A percentile compares a stretch with the other conserved stretches of the same genome.
Conservation (phyloP, 768 basidiomycete genomes). For the Mycena albidolilacea region DNA sequence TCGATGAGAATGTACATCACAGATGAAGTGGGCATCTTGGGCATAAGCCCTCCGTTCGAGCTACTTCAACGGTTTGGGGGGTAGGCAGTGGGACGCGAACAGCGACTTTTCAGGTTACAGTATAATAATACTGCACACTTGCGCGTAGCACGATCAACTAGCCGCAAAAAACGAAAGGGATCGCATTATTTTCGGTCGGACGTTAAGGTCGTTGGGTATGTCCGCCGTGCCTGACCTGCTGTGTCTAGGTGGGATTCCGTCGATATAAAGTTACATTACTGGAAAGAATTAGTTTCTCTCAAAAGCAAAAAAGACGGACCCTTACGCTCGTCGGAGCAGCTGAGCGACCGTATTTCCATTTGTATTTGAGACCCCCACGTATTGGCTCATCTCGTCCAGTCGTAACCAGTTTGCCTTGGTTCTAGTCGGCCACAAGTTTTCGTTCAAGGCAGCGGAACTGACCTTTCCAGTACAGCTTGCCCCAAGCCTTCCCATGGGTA, state of each 20-base stretch:
- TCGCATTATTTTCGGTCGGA: conserved; percentile 1
- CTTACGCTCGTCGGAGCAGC: conserved; percentile 34
- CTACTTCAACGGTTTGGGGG: too few relatives aligned
- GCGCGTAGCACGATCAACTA: neutral
- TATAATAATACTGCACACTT: too few relatives aligned
- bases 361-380: conserved; percentile 80
- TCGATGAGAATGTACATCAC: too few relatives aligned
- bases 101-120: too few relatives aligned
- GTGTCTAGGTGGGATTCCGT: too few relatives aligned
- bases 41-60: too few relatives aligned
- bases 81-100: too few relatives aligned
- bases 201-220: neutral
- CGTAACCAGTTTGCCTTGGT: conserved; percentile 74
- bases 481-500: conserved; percentile 88
- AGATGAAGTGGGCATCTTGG: too few relatives aligned
- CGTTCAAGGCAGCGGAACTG: conserved; percentile 40
- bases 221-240: conserved; percentile 13
- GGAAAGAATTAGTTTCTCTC: neutral
- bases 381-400: conserved; percentile 70
- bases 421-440: conserved; percentile 13
- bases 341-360: conserved; percentile 76
- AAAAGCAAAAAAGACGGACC: neutral
- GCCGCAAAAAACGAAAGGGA: neutral
- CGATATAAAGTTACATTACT: conserved; percentile 10
- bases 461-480: conserved; percentile 86